phyloP scores from a whole-genome alignment of 2,329 filamentous ascomycete genomes.

The Penicillium sp. region DNA sequence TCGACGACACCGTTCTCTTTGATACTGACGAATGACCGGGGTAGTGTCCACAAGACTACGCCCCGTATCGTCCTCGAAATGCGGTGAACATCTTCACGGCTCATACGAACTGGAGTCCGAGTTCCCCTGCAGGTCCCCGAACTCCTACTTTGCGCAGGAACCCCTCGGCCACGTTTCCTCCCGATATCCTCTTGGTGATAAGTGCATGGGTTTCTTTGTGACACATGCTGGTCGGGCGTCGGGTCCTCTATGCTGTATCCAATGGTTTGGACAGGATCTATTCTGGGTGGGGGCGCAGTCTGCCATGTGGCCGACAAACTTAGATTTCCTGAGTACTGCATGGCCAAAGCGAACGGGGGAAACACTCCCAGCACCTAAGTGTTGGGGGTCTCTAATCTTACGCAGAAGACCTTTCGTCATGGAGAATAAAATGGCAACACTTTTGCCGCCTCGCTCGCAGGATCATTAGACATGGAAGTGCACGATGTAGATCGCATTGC shows the following conservation, averaged over 20 bases:
- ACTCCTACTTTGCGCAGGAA: constrained; percentile 26
- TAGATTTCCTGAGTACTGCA: not conserved
- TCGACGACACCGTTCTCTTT: not conserved
- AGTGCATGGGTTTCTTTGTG: not conserved
- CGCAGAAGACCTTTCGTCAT: not conserved
- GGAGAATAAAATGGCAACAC: not conserved
- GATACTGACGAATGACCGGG: not conserved
- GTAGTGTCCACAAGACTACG: not conserved
- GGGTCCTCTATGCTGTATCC: not conserved
- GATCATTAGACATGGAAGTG: not conserved
- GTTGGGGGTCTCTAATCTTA: not conserved
- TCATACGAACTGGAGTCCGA: not conserved
- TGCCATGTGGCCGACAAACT: constrained; percentile 10
- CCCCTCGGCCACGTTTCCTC: constrained; percentile 10
- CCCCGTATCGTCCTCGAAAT: not conserved
- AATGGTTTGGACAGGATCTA: not conserved
- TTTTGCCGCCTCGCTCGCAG: not conserved
- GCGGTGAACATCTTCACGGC: not conserved
- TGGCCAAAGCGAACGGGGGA: not conserved
- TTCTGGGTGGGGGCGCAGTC: not conserved
- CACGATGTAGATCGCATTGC: not conserved
- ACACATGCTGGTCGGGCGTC: not conserved
- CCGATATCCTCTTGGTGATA: not conserved
- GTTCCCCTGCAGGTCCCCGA: not conserved
- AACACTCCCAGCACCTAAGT: not conserved